Conservation (phyloP, 805 yeast genomes). For the Ogataea methylovora region DNA sequence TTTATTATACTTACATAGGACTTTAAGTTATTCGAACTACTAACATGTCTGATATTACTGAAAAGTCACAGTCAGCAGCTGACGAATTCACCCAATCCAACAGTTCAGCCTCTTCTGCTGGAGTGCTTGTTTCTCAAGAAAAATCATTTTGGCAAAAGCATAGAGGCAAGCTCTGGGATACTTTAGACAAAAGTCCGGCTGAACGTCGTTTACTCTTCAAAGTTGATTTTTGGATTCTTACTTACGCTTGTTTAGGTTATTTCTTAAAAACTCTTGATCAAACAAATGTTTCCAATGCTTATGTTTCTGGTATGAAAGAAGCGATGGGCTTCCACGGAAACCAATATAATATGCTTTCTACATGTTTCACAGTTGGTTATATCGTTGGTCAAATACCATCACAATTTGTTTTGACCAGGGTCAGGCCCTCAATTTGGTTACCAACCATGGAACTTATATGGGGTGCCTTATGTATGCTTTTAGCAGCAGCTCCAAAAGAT, state of each 20-base stretch:
- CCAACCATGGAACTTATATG: constrained; percentile 14
- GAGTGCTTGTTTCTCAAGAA: no score
- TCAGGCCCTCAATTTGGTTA: constrained; percentile 7
- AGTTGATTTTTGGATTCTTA: constrained; percentile 45
- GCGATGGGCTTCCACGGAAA: constrained; percentile 51
- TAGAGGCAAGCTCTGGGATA: constrained; percentile 11
- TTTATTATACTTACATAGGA: no score
- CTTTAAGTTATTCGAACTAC: no score
- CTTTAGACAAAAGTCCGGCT: constrained; percentile 29
- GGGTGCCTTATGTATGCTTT: constrained; percentile 10
- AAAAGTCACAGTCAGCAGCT: no score
- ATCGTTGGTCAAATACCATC: constrained; percentile 18
- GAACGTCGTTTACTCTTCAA: constrained; percentile 39
- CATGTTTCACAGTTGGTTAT: constrained; percentile 27
- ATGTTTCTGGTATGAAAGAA: constrained; percentile 55
- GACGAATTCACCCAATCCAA: no score
- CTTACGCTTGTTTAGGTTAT: constrained; percentile 42
- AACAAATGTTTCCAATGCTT: constrained; percentile 56
- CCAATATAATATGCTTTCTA: constrained; percentile 23
- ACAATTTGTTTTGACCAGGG: constrained; percentile 7
- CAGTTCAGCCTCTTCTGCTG: background rate
- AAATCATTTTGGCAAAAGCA: constrained; percentile 9
- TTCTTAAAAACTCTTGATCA: constrained; percentile 66
- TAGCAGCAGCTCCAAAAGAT: constrained; percentile 14
- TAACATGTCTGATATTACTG: no score